Percentiles rank a stretch among this genome's conserved stretches.
Evolutionary conservation across 2,329 filamentous ascomycete genomes (phyloP).

Genomic region (Juglanconis sp.): DNA sequence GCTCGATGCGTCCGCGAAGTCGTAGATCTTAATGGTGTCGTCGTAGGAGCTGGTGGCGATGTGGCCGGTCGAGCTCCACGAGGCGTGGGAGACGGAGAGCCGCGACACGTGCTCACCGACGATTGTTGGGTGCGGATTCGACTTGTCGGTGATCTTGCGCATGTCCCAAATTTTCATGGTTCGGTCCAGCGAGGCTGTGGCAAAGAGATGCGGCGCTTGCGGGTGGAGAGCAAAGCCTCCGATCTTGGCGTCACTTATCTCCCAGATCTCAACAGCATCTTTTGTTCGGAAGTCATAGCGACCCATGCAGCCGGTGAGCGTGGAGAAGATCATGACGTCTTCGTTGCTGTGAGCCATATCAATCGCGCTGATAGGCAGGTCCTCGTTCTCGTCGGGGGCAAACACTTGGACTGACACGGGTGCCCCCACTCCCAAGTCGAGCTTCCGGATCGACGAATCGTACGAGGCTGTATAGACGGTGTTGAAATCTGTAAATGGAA

Average conservation of each 20-base stretch:
- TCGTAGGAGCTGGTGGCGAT: slow-evolving; percentile 93
- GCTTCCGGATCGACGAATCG: slow-evolving; percentile 83
- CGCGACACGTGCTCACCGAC: slow-evolving; percentile 79
- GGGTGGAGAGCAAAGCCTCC: slow-evolving; percentile 89
- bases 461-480: slow-evolving; percentile 84
- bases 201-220: slow-evolving; percentile 73
- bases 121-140: slow-evolving; percentile 59
- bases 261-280: slow-evolving; percentile 65
- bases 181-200: slow-evolving; percentile 85
- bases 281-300: slow-evolving; percentile 70
- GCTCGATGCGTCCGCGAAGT: slow-evolving; percentile 60
- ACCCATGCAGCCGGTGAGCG: slow-evolving; percentile 75
- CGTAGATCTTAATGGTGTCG: slow-evolving; percentile 90
- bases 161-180: slow-evolving; percentile 92
- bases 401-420: slow-evolving; percentile 73
- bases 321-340: slow-evolving; percentile 81
- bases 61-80: slow-evolving; percentile 81
- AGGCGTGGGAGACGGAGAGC: slow-evolving; percentile 86
- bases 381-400: slow-evolving; percentile 68
- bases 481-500: slow-evolving; percentile 70
- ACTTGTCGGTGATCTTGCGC: slow-evolving; percentile 68
- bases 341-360: slow-evolving; percentile 72
- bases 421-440: slow-evolving; percentile 73
- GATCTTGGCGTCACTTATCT: slow-evolving; percentile 87
- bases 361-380: slow-evolving; percentile 78